Percentiles rank a stretch among this genome's conserved stretches.
Evolutionary conservation across 768 basidiomycete species (phyloP).

Genomic region (Daedalea quercina): DNA sequence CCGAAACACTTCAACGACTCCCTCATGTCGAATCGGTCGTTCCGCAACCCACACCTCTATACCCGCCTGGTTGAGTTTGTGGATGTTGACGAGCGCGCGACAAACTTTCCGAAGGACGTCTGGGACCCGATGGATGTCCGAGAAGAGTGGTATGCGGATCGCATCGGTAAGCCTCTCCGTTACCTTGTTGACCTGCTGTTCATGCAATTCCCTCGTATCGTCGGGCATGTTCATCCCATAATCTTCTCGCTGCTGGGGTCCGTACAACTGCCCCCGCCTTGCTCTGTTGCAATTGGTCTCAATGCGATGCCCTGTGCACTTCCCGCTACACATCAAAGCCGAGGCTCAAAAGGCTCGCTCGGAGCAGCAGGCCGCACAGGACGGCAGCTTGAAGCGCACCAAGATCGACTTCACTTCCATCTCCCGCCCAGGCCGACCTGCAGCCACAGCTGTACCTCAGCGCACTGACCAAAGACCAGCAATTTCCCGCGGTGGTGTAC

Average conservation of each 20-base stretch:
- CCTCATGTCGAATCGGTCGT: conserved; percentile 86
- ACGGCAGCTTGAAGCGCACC: conserved; percentile 27
- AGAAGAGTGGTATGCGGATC: conserved; percentile 70
- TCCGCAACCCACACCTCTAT: conserved; percentile 96
- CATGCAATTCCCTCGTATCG: neutral
- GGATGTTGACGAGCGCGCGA: conserved; percentile 81
- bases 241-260: too few species aligned
- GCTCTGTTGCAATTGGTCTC: neutral
- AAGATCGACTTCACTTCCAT: conserved; percentile 35
- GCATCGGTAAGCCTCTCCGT: conserved; percentile 54
- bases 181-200: neutral
- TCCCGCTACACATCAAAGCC: conserved; percentile 20
- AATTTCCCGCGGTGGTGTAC: conserved; percentile 3
- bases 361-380: conserved; percentile 34
- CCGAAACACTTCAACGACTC: conserved; percentile 95
- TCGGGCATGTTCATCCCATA: too few species aligned
- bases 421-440: neutral
- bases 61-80: conserved; percentile 93
- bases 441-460: neutral
- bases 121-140: conserved; percentile 68
- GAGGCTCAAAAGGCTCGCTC: conserved; percentile 33
- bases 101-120: conserved; percentile 65
- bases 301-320: neutral
- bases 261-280: too few species aligned
- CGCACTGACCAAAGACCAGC: conserved; percentile 1